Evolutionary conservation across 1,284 basidiomycete species (phyloP), one percentile per base, ranked within the genome.

Genomic region (Cryptococcus amylolentus): DNA sequence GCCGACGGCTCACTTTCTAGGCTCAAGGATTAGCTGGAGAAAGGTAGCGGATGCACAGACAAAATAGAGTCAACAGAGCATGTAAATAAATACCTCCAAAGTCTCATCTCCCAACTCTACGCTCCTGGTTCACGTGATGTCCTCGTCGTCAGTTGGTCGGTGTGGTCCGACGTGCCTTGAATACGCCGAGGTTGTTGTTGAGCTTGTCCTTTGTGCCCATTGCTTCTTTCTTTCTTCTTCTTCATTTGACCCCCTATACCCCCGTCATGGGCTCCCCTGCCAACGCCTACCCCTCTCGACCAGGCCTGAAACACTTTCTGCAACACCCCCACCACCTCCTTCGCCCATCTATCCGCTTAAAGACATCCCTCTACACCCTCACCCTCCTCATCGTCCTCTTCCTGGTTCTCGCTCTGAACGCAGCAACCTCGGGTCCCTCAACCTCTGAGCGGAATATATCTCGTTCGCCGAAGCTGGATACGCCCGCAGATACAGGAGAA

Each of bases 361-460:
- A 72, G 58, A 64, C 71, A 3, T 45, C 64, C 2, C 58, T 72
- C 2, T 68, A 65, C 57, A 26, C 58, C n/a, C 58, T 72, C 31
- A 56, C 66, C 12, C 53, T 68, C 44, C 26, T 55, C 37, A 67
- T 72, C 47, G 48, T 63, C 54, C 20, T 60, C 16, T 61, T 73
- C 18, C 51, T 69, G 48, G 53, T 70, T n/a, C 58, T 73, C 26
- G 68, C 70, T 3, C 56, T 71, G 40, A 69, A 69, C 47, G 69
- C 61, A 1, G 65, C 65, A 4, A 58, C 64, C 14, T 60, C 52
- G 5, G 38, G 47, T 23, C 54, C 52, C 1, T 35, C 18, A 4
- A 37, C 41, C 14, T 40, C 42, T 3, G 16, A 47, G 28, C 39
- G 37, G 14, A 44, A 52, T 45, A 16, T 67, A 6, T 60, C 63